phyloP scores from a whole-genome alignment of 2,329 filamentous ascomycete species.

The Cadophora gregata region DNA sequence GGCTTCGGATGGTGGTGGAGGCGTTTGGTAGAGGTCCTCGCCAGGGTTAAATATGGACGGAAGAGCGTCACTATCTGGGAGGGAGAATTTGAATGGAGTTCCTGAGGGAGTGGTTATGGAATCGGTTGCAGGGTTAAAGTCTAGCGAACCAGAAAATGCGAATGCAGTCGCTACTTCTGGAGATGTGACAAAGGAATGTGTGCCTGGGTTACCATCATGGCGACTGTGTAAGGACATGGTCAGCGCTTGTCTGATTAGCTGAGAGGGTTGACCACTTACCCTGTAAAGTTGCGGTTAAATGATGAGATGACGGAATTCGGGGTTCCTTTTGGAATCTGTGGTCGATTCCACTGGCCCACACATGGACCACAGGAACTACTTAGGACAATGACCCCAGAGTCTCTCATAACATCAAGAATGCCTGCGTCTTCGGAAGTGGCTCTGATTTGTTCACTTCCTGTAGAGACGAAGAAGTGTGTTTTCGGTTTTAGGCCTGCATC shows the following conservation, averaged over 20 bases:
- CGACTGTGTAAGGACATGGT: constrained; percentile 43
- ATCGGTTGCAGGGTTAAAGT: constrained; percentile 38
- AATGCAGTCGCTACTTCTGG: constrained; percentile 53
- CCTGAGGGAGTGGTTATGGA: neutral
- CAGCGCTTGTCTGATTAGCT: constrained; percentile 34
- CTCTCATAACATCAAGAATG: constrained; percentile 30
- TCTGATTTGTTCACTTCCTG: neutral
- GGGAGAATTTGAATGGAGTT: neutral
- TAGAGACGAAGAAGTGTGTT: neutral
- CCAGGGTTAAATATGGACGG: neutral
- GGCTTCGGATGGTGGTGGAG: neutral
- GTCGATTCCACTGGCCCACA: constrained; percentile 46
- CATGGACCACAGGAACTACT: constrained; percentile 47
- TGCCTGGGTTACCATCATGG: constrained; percentile 50
- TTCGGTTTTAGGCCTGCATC: constrained; percentile 39
- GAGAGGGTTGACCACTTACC: neutral
- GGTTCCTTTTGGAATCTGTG: constrained; percentile 39
- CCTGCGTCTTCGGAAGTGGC: neutral
- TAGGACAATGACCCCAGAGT: constrained; percentile 44
- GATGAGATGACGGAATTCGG: neutral
- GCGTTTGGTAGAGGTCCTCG: neutral
- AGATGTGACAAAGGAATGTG: constrained; percentile 55
- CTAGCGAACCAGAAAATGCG: constrained; percentile 48
- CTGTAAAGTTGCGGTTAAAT: neutral
- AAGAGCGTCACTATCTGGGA: neutral